Conservation (phyloP, 306 rosid species). For the Coriaria nepalensis region DNA sequence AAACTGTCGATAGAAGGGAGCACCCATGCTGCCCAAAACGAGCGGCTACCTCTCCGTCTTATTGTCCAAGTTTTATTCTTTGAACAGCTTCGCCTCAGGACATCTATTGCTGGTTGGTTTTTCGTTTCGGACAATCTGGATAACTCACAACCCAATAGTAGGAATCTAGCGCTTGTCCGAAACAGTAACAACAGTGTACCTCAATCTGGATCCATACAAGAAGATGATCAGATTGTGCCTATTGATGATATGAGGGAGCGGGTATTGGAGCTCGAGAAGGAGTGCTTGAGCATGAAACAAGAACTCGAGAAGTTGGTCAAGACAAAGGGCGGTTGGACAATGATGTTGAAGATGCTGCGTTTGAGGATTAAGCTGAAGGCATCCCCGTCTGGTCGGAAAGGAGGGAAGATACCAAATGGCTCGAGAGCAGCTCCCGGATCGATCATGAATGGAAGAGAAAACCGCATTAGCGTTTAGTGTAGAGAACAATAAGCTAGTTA, state of each 20-base stretch:
- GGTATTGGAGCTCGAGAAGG: slow-evolving; percentile 66
- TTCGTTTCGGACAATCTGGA: slow-evolving; percentile 61
- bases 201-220: slow-evolving; percentile 9
- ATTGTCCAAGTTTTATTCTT: slow-evolving; percentile 82
- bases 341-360: slow-evolving; percentile 45
- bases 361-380: slow-evolving; percentile 36
- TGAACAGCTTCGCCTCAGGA: slow-evolving; percentile 76
- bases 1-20: slow-evolving; percentile 86
- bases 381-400: slow-evolving; percentile 15
- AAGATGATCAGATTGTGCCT: slow-evolving; percentile 16
- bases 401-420: slow-evolving; percentile 22
- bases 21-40: slow-evolving; percentile 92
- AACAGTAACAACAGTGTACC: slow-evolving; percentile 6
- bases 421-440: slow-evolving; percentile 35
- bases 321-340: slow-evolving; percentile 61
- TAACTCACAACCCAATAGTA: slow-evolving; percentile 34
- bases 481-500: too few relatives aligned
- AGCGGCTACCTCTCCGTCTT: slow-evolving; percentile 72
- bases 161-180: slow-evolving; percentile 32
- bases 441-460: slow-evolving; percentile 21
- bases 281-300: slow-evolving; percentile 57
- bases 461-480: not conserved
- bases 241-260: slow-evolving; percentile 51
- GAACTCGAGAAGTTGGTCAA: slow-evolving; percentile 64
- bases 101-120: slow-evolving; percentile 76